phyloP scores from a whole-genome alignment of 2,329 filamentous ascomycete genomes.

The Metarhizium album region DNA sequence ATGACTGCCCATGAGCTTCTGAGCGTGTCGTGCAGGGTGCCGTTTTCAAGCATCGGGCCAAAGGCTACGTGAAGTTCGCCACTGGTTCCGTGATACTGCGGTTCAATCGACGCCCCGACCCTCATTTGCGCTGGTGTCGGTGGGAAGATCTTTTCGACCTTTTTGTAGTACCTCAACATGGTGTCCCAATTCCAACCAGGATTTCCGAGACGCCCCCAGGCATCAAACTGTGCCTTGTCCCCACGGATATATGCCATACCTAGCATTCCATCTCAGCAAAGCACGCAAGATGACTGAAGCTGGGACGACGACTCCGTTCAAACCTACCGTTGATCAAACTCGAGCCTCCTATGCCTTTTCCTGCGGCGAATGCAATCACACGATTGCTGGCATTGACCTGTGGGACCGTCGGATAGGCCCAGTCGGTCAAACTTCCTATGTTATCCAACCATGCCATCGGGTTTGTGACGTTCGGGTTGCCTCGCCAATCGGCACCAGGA shows the following conservation, averaged over 20 bases:
- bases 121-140: constrained; percentile 23
- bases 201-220: constrained; percentile 33
- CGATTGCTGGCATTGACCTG: constrained; percentile 22
- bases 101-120: constrained; percentile 24
- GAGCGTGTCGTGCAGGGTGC: constrained; percentile 17
- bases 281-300: not conserved
- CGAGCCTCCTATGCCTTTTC: constrained; percentile 28
- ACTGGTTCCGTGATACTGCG: constrained; percentile 21
- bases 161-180: constrained; percentile 36
- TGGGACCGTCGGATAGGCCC: constrained; percentile 21
- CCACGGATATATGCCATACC: constrained; percentile 37
- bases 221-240: constrained; percentile 29
- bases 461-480: constrained; percentile 23
- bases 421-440: constrained; percentile 21
- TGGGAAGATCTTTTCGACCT: constrained; percentile 25
- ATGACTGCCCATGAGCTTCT: constrained; percentile 22
- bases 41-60: constrained; percentile 22
- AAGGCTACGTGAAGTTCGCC: constrained; percentile 28
- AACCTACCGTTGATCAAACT: constrained; percentile 28
- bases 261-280: constrained; percentile 7
- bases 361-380: constrained; percentile 22
- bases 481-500: constrained; percentile 23
- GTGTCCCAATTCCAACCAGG: constrained; percentile 33
- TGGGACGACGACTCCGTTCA: not conserved
- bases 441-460: constrained; percentile 15